Conservation (phyloP, 345 rosid genomes). For the Citrus mangshanensis region DNA sequence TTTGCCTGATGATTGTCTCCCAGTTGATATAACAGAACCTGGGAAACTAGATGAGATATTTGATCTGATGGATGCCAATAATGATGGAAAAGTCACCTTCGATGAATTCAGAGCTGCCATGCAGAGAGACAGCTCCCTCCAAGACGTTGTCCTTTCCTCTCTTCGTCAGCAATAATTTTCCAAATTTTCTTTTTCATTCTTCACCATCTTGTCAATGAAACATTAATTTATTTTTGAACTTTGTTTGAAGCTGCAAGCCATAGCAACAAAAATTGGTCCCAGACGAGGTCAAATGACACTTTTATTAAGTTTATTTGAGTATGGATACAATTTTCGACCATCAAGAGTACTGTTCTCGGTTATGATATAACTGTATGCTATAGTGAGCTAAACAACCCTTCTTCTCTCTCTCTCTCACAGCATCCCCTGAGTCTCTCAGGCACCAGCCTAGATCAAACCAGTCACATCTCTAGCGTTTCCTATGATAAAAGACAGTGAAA, state of each 20-base stretch:
- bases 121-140: conserved; percentile 67
- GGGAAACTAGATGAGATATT: conserved; percentile 68
- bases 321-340: neutral
- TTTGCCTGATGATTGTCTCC: conserved; percentile 68
- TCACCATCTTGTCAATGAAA: neutral
- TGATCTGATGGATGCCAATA: conserved; percentile 63
- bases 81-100: conserved; percentile 62
- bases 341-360: neutral
- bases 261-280: conserved; percentile 2
- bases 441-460: neutral
- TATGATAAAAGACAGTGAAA: too few species aligned
- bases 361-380: neutral
- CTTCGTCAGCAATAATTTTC: conserved; percentile 46
- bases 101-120: conserved; percentile 73
- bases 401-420: neutral
- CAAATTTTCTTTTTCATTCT: neutral
- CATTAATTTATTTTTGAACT: neutral
- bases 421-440: neutral
- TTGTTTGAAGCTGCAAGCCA: neutral
- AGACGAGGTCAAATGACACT: neutral
- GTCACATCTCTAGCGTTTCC: neutral
- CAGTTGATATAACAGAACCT: conserved; percentile 50
- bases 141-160: conserved; percentile 57
- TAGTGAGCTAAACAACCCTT: neutral
- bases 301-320: neutral